phyloP scores from a whole-genome alignment of 768 basidiomycete genomes.

The Lepiota brunneoincarnata region DNA sequence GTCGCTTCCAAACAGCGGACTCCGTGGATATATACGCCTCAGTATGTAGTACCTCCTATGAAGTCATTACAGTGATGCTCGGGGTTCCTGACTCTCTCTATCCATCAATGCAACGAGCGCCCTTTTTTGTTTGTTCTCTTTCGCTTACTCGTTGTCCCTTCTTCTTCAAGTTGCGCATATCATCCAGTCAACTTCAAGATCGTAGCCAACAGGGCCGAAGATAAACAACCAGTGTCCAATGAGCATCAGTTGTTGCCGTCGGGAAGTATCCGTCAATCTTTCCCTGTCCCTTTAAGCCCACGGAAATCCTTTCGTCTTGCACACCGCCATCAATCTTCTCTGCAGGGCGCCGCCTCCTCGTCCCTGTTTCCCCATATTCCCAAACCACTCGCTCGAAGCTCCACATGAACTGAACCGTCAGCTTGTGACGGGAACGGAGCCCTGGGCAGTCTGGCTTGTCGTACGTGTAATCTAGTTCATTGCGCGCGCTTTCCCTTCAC shows the following conservation, averaged over 20 bases:
- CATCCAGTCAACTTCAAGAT: too few relatives aligned
- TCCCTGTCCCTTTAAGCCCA: background rate
- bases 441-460: background rate
- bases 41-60: background rate
- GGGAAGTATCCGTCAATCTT: background rate
- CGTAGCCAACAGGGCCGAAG: too few relatives aligned
- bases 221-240: too few relatives aligned
- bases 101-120: background rate
- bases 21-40: background rate
- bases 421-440: too few relatives aligned
- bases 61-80: background rate
- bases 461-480: background rate
- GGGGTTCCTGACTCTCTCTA: background rate
- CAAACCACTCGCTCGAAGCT: background rate
- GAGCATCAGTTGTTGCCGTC: too few relatives aligned
- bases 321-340: too few relatives aligned
- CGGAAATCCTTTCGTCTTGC: background rate
- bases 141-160: too few relatives aligned
- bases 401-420: constrained; percentile 1
- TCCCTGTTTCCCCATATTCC: too few relatives aligned
- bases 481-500: background rate
- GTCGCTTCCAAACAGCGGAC: background rate
- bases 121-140: background rate
- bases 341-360: too few relatives aligned
- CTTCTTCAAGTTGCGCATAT: too few relatives aligned